Evolutionary conservation across 768 basidiomycete genomes (phyloP).

Genomic region (Boletus pseudo-olivaceus): DNA sequence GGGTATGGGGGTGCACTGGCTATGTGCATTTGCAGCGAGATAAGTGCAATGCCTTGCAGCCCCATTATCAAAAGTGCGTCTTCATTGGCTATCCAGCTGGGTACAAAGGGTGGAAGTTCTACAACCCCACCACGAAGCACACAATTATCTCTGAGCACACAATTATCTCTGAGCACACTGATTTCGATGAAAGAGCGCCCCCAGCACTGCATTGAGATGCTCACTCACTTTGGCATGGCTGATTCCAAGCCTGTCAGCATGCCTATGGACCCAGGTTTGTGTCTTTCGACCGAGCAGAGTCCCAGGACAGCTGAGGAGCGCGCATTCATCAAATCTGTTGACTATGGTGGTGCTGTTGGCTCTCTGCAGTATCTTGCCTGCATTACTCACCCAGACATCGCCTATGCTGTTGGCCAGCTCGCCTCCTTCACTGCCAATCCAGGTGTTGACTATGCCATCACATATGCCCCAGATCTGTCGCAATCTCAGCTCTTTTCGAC

Average conservation of each 20-base stretch:
- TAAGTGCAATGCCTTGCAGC: rapidly evolving
- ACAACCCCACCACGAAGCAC: background rate
- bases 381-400: background rate
- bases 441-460: background rate
- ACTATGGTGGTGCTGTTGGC: background rate
- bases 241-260: background rate
- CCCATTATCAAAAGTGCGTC: background rate
- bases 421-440: background rate
- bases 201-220: background rate
- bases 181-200: too few relatives aligned
- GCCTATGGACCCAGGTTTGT: background rate
- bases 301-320: background rate
- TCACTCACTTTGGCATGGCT: background rate
- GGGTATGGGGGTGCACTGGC: background rate
- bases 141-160: too few relatives aligned
- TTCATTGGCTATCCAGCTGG: background rate
- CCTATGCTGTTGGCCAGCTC: background rate
- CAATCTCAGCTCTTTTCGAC: background rate
- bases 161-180: too few relatives aligned
- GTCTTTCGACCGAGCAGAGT: too few relatives aligned
- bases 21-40: background rate
- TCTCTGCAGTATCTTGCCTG: background rate
- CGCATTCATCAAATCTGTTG: background rate
- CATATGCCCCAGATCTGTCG: background rate
- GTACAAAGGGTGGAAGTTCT: background rate